Evolutionary conservation across 2,329 filamentous ascomycete genomes (phyloP), one percentile per base, ranked within the genome.

Genomic region (Ophiocordyceps unilateralis): DNA sequence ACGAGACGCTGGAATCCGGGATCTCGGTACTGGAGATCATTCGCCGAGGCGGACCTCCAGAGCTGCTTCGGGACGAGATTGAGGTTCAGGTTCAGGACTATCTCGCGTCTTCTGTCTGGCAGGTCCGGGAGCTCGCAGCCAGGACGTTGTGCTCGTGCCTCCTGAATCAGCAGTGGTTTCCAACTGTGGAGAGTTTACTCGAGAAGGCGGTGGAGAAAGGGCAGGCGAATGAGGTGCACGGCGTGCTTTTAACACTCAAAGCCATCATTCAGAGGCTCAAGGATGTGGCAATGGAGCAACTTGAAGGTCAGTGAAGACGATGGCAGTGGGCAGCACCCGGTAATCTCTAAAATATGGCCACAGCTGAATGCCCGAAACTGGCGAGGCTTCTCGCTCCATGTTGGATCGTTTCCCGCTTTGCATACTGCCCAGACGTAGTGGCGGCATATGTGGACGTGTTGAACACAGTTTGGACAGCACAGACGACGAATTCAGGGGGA

Each of bases 1-100:
- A 67, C 37, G 52, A 63, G 41, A 65, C 66, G 40, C 62, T 67
- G 45, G 59, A 88, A 58, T 80, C 79, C 0, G 81, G 89, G 2
- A 89, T 91, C 53, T 84, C 85, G 0, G 83, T 82, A 1, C 64
- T 93, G n/a, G 83, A 89, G 50, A 82, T 93, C 30, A 70, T 91
- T 41, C 76, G 83, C 41, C 73, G 83, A 42, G 79, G 80, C 11
- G 74, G 76, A 0, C 76, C 83, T 1, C 82, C 83, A 0, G 67
- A 72, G 21, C 56, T 67, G 3, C 60, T 74, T 45, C 65, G 70
- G 2, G 60, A 66, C 1, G 66, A 72, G 40, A 70, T 87, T 5
- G 69, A 74, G 50, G 52, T 58, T 3, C 67, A 73, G 40, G 75
- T 89, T 8, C 58, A 70, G 7, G 67, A 65, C 37, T 78, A 88